Percentiles rank a stretch among this genome's conserved stretches.
These are phyloP conservation scores for Pisolithus orientalis DNA, from an alignment of 768 basidiomycete genomes.

Conservation along the genomic window DNA sequence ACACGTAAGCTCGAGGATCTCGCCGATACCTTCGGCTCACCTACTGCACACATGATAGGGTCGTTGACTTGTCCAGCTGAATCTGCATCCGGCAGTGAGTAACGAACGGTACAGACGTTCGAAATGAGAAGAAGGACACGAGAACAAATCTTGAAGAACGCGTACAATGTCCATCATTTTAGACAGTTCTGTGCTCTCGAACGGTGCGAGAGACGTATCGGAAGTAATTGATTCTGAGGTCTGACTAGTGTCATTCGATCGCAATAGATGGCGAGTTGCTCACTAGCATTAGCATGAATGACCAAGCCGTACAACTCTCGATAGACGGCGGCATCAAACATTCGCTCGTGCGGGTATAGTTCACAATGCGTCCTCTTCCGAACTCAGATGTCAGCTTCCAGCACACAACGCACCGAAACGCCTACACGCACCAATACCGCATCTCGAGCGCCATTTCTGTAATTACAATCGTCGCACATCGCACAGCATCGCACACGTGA, in stretches of 20 bases:
- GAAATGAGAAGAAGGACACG: neutral
- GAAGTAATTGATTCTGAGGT: conserved; percentile 10
- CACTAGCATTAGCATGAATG: conserved; percentile 2
- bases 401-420: no score
- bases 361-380: conserved; percentile 21
- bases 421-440: conserved; percentile 19
- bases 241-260: no score
- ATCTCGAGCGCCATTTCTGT: conserved; percentile 18
- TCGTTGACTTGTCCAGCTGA: conserved; percentile 1
- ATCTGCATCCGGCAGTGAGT: neutral
- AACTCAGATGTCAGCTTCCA: neutral
- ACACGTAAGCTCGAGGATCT: no score
- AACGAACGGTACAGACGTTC: no score
- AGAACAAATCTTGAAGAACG: neutral
- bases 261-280: no score
- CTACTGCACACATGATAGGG: conserved; percentile 6
- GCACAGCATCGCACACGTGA: neutral
- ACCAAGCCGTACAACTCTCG: conserved; percentile 5
- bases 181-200: conserved; percentile 6
- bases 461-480: no score
- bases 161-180: conserved; percentile 8
- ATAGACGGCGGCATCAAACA: conserved; percentile 1
- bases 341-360: conserved; percentile 6
- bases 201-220: conserved; percentile 12
- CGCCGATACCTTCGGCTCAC: neutral